phyloP scores from a whole-genome alignment of 371 early-diverging fungal genomes.

The Haplosporangium sp. region DNA sequence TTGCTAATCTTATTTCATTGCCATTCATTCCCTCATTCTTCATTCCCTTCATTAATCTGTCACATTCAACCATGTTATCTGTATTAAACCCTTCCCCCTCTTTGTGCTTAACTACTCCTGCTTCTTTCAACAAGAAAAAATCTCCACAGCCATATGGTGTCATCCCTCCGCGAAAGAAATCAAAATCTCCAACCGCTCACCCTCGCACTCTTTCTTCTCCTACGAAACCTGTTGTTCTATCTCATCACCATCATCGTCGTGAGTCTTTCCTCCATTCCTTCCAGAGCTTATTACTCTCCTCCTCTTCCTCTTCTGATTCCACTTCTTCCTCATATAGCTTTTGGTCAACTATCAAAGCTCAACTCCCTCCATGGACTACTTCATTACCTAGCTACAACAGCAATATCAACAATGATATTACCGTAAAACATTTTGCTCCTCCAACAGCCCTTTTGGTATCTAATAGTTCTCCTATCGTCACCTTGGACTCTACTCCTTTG shows the following conservation, averaged over 20 bases:
- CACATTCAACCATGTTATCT: conserved; percentile 17
- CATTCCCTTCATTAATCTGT: background rate
- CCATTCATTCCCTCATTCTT: background rate
- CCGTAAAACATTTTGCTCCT: conserved; percentile 15
- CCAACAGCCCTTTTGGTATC: conserved; percentile 30
- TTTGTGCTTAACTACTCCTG: conserved; percentile 38
- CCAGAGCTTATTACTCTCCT: conserved; percentile 12
- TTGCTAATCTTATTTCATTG: background rate
- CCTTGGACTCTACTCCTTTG: conserved; percentile 31
- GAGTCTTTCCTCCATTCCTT: conserved; percentile 6
- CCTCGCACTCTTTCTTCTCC: background rate
- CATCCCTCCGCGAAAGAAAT: conserved; percentile 61
- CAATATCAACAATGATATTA: no score
- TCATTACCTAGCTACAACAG: no score
- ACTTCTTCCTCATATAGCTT: conserved; percentile 14
- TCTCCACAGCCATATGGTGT: conserved; percentile 68
- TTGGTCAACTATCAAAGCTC: conserved; percentile 38
- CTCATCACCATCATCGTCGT: background rate
- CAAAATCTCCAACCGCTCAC: background rate
- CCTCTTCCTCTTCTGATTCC: background rate
- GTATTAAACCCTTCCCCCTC: conserved; percentile 30
- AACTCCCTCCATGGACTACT: conserved; percentile 13
- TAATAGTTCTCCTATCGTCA: conserved; percentile 38
- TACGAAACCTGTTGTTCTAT: background rate
- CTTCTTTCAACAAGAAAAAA: conserved; percentile 52